Evolutionary conservation across 2,329 filamentous ascomycete species (phyloP), one percentile per base, ranked within the genome.

Genomic region (Trichoderma brevicompactum): DNA sequence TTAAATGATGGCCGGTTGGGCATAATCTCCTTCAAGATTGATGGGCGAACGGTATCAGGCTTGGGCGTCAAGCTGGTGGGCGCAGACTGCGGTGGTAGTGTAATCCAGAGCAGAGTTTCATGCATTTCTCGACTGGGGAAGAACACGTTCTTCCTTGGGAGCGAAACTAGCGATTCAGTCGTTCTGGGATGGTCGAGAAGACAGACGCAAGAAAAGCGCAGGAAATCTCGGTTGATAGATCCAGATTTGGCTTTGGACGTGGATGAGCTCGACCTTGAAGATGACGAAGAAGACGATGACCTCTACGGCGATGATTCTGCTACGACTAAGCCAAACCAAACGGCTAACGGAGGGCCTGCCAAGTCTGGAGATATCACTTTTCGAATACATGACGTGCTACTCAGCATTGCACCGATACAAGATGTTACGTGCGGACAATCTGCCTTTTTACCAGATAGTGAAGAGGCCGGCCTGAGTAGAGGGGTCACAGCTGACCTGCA

Each of bases 41-140:
- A 97, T 74, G 95, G 96, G 15, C 87, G 95, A 63, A 96, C 92
- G 2, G 92, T 99, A 2, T 96, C 94, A 32, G 93, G 92, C 1
- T 82, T 99, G 67, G 87, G 85, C n/a, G 79, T 99, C 61, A 87
- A 86, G 68, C 78, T 86, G 44, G 81, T 97, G 5, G 74, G 85
- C 5, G 72, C 79, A 44, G 87, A 91, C 62, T 82, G 84, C 28
- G 90, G 91, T 9, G 89, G 90, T 7, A 75, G 78, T 36, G 68
- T 91, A 9, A 74, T 96, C 65, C 83, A 84, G 55, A 83, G 84
- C 48, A 80, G 84, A 23, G 85, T 89, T 32, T 89, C 92, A 1
- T 93, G 91, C 67, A 84, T 92, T 2, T 87, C 88, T 28, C 86
- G 83, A 61, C 75, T 98, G 3, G 86, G 87, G 4, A 86, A 87